Evolutionary conservation across 192 early-diverging fungal species (phyloP).

Genomic region (Umbelopsis ramanniana): DNA sequence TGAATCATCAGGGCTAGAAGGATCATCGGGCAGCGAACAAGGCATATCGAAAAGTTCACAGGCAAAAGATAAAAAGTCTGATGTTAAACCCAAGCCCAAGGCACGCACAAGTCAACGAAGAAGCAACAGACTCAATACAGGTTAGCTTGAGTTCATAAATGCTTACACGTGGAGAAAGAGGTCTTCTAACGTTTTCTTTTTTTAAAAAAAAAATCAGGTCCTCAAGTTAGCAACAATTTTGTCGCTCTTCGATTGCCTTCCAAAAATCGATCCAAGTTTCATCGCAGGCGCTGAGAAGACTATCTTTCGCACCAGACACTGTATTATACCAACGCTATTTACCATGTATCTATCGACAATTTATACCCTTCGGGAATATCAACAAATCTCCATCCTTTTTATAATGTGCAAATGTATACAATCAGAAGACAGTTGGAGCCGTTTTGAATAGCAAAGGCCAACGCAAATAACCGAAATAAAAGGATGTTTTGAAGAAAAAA

Average conservation of each 20-base stretch:
- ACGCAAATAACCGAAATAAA: not conserved
- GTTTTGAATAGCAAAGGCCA: not conserved
- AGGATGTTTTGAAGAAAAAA: too few relatives aligned
- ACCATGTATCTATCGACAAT: conserved; percentile 3
- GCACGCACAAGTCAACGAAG: not conserved
- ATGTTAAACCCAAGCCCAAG: not conserved
- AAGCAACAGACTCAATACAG: not conserved
- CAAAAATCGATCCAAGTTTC: not conserved
- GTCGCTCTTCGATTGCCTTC: not conserved
- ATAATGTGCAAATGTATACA: conserved; percentile 22
- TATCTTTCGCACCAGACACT: too few relatives aligned
- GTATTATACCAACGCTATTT: not conserved
- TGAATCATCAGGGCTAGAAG: not conserved
- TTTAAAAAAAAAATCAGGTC: not conserved
- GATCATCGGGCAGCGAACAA: too few relatives aligned
- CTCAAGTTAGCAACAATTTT: conserved; percentile 16
- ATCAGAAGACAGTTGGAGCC: conserved; percentile 12
- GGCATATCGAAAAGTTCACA: too few relatives aligned
- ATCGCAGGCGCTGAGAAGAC: not conserved
- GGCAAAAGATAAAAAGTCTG: not conserved
- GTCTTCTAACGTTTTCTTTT: not conserved
- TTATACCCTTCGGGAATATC: conserved; percentile 6
- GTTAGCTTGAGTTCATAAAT: not conserved
- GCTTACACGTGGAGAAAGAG: not conserved
- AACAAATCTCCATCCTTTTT: conserved; percentile 17